Conservation (phyloP, 208 protist species). For the Wallacemonas sp. region DNA sequence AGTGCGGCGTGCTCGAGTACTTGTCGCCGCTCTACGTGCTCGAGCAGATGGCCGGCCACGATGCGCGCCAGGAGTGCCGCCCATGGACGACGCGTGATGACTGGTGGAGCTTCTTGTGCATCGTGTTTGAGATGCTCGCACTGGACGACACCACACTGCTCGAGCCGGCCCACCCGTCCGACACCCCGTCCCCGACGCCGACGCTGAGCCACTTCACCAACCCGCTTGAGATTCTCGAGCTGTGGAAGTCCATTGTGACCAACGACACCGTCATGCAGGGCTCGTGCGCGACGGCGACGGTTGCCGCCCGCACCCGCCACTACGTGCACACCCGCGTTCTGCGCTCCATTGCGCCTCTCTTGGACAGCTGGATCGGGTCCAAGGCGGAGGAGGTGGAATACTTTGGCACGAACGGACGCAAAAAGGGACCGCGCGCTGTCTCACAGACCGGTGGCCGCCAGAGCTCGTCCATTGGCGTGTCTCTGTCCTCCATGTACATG, state of each 20-base stretch:
- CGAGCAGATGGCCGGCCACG: conserved; percentile 55
- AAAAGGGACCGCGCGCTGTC: conserved; percentile 29
- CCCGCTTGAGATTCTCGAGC: conserved; percentile 49
- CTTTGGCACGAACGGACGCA: conserved; percentile 51
- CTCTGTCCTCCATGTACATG: conserved; percentile 53
- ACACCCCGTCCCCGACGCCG: conserved; percentile 37
- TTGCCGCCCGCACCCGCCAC: conserved; percentile 33
- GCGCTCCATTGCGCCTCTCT: conserved; percentile 37
- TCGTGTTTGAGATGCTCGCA: conserved; percentile 79
- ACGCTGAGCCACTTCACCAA: conserved; percentile 52
- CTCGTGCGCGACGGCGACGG: conserved; percentile 12
- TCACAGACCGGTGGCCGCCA: conserved; percentile 22
- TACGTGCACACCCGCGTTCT: conserved; percentile 69
- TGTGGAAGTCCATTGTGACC: conserved; percentile 65
- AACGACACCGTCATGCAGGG: conserved; percentile 10
- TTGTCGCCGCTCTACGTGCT: conserved; percentile 73
- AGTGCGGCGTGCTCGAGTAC: conserved; percentile 86
- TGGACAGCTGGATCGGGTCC: conserved; percentile 61
- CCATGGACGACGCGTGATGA: conserved; percentile 82
- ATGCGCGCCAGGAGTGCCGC: conserved; percentile 29
- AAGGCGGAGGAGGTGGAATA: conserved; percentile 65
- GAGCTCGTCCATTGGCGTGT: conserved; percentile 47
- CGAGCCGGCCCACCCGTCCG: conserved; percentile 22
- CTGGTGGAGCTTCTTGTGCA: conserved; percentile 79
- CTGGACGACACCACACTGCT: conserved; percentile 61